Evolutionary conservation across 305 asterid species (phyloP), one percentile per base, ranked within the genome.

Genomic region (Andrographis paniculata): DNA sequence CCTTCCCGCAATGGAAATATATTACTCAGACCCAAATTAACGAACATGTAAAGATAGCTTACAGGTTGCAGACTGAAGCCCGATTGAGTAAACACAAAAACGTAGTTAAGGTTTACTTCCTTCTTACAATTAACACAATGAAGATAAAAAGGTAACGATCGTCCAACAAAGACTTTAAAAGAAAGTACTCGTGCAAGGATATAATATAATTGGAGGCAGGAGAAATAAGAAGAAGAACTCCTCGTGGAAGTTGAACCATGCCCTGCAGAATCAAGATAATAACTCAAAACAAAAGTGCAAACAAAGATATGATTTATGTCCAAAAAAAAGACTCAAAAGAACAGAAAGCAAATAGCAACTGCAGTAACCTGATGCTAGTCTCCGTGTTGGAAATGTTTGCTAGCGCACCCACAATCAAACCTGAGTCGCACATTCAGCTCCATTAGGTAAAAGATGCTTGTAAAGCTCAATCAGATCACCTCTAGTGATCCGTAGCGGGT

Each of bases 221-320:
- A 89, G 61, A 70, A 89, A 89, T 76, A 89, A 65, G 77, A 89
- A 80, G 86, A 89, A 89, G 58, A 89, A 89, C 71, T 89, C 98
- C 73, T 89, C 98, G 56, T 89, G 98, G 70, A 89, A 89, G 78
- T 89, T 89, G 68, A 89, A 89, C 98, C 98, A 89, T 22, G 93
- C 59, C 93, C 98, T 88, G 73, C 70, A 46, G 71, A 64, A 63
- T 23, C 37, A 60, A 67, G 10, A 56, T n/a, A 54, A 36, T 17
- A 45, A 15, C 50, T 45, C 14, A 63, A 30, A 20, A 48, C 55
- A 38, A 41, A 13, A 42, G 23, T 11, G 33, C 10, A 27, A 10
- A 27, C 10, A 27, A 6, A 27, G 33, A 27, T 27, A 5, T 10
- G 10, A 27, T 5, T 5, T 27, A 5, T 10, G 14, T 12, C 13